These are phyloP conservation scores for Juglanconis juglandina DNA, from an alignment of 2,329 filamentous ascomycete species.

Conservation along the genomic window DNA sequence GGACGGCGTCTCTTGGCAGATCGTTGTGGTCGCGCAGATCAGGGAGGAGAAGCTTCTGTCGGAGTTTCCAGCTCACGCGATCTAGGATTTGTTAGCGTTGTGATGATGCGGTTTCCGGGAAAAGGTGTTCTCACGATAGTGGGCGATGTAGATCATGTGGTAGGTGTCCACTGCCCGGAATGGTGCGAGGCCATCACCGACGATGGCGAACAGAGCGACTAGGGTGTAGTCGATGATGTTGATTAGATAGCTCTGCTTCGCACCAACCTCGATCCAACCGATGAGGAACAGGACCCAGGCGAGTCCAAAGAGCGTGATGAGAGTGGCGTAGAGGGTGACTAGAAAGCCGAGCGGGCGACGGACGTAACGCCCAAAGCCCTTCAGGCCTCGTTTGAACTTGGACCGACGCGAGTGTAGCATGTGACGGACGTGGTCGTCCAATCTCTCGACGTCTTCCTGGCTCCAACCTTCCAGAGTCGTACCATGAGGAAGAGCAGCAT, in stretches of 20 bases:
- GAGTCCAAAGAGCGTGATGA: conserved; percentile 81
- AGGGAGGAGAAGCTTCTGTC: conserved; percentile 59
- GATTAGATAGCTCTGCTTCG: conserved; percentile 65
- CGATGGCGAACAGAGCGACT: conserved; percentile 67
- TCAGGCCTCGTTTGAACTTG: conserved; percentile 74
- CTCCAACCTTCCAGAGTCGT: conserved; percentile 71
- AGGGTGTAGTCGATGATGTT: conserved; percentile 69
- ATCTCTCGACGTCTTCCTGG: conserved; percentile 66
- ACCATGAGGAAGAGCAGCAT: conserved; percentile 76
- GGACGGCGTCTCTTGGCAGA: conserved; percentile 45
- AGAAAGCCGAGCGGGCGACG: conserved; percentile 74
- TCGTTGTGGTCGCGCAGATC: conserved; percentile 67
- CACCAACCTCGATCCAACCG: conserved; percentile 81
- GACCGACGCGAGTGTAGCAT: conserved; percentile 80
- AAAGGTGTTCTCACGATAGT: conserved; percentile 49
- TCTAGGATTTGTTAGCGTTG: conserved; percentile 27
- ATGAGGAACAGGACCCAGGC: conserved; percentile 92
- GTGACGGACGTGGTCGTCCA: conserved; percentile 84
- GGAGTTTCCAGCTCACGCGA: conserved; percentile 59
- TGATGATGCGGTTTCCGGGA: conserved; percentile 31
- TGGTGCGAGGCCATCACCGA: conserved; percentile 68
- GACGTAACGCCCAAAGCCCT: conserved; percentile 78
- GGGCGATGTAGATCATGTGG: conserved; percentile 79
- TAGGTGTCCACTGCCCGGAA: conserved; percentile 81
- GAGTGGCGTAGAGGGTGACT: conserved; percentile 76